Percentiles rank a stretch among this genome's conserved stretches.
Conservation (phyloP, 768 basidiomycete species). For the Tricholoma sp. region DNA sequence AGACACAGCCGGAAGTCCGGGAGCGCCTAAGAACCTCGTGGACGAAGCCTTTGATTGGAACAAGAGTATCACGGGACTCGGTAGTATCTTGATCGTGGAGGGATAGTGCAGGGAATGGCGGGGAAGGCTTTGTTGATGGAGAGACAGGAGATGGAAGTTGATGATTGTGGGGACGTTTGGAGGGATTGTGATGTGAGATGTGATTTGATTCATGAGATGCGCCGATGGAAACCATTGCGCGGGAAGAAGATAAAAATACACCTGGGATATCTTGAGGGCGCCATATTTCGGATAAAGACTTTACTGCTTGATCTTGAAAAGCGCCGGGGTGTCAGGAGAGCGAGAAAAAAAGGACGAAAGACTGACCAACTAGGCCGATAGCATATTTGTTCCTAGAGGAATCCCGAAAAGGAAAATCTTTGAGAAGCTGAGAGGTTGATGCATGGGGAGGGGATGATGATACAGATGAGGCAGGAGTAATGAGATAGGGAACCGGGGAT, state of each 20-base stretch:
- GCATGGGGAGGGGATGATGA: slow-evolving; percentile 36
- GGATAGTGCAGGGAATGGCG: slow-evolving; percentile 21
- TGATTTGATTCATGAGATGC: slow-evolving; percentile 7
- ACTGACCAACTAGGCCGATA: slow-evolving; percentile 66
- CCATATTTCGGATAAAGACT: slow-evolving; percentile 77
- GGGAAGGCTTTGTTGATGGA: slow-evolving; percentile 35
- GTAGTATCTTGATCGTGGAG: slow-evolving; percentile 11
- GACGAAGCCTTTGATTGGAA: slow-evolving; percentile 74
- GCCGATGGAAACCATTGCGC: slow-evolving; percentile 23
- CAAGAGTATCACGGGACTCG: slow-evolving; percentile 32
- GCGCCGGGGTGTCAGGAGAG: slow-evolving; percentile 12
- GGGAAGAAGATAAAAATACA: slow-evolving; percentile 37
- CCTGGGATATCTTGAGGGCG: slow-evolving; percentile 67
- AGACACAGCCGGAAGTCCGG: slow-evolving; percentile 74
- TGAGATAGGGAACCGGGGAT: slow-evolving; percentile 42
- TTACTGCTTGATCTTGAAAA: slow-evolving; percentile 69
- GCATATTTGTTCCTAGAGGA: slow-evolving; percentile 61
- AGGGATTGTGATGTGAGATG: slow-evolving; percentile 12
- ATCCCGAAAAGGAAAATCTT: slow-evolving; percentile 29
- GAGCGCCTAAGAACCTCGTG: slow-evolving; percentile 87
- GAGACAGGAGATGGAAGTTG: slow-evolving; percentile 54
- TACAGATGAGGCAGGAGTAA: slow-evolving; percentile 56
- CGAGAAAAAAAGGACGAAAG: slow-evolving; percentile 2
- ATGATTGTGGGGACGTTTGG: slow-evolving; percentile 21
- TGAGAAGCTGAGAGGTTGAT: slow-evolving; percentile 12